These are phyloP conservation scores for Moricandia arvensis DNA, from an alignment of 345 rosid species.

Conservation along the genomic window DNA sequence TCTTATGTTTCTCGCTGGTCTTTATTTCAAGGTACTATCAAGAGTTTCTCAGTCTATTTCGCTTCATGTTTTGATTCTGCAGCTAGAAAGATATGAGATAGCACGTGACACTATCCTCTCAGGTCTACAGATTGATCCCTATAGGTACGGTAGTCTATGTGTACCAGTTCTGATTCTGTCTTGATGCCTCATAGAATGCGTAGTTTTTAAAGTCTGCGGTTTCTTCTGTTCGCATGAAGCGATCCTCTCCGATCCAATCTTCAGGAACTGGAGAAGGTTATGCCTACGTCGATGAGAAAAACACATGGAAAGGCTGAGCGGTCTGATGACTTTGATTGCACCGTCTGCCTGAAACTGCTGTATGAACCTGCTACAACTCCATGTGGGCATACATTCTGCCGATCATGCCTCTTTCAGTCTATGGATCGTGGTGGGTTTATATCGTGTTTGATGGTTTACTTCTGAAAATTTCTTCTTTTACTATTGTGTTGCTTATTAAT, in stretches of 20 bases:
- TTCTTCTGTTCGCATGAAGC: conserved; percentile 60
- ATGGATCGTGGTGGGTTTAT: conserved; percentile 79
- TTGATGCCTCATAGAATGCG: conserved; percentile 9
- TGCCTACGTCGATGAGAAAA: conserved; percentile 38
- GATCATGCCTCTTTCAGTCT: conserved; percentile 82
- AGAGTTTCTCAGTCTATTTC: conserved; percentile 2
- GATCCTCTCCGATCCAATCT: conserved; percentile 71
- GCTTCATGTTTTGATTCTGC: conserved; percentile 28
- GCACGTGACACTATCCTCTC: conserved; percentile 74
- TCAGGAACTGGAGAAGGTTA: conserved; percentile 53
- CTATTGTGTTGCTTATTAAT: conserved; percentile 2
- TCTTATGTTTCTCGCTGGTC: not conserved
- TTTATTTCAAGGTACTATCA: conserved; percentile 8
- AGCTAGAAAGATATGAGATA: conserved; percentile 87
- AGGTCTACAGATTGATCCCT: conserved; percentile 91
- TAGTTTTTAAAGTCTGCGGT: conserved; percentile 20
- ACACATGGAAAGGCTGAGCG: conserved; percentile 55
- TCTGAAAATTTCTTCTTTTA: not conserved
- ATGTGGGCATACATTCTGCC: conserved; percentile 97
- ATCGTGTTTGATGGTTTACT: conserved; percentile 11
- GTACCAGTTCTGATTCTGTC: conserved; percentile 3
- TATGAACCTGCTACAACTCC: conserved; percentile 89
- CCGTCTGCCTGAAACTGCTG: conserved; percentile 83
- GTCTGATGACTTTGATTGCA: conserved; percentile 88
- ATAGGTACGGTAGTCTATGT: conserved; percentile 49